These are phyloP conservation scores for Petasospora fabianii DNA, from an alignment of 1,139 yeast genomes.

Conservation along the genomic window DNA sequence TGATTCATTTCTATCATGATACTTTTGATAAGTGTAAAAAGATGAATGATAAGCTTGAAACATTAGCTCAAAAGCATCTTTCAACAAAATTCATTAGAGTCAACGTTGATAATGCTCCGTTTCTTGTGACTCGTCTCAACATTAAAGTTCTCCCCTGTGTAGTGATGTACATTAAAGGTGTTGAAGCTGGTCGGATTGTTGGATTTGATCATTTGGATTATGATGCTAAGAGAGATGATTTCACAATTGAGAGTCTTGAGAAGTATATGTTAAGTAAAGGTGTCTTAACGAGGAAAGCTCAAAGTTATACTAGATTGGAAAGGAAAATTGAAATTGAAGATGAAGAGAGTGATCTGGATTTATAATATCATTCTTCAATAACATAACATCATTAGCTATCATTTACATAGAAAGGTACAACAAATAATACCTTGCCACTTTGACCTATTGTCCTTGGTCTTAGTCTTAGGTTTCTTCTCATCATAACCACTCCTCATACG, in stretches of 20 bases:
- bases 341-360: constrained; percentile 41
- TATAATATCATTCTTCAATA: constrained; percentile 19
- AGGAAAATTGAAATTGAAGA: constrained; percentile 23
- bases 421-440: too few species aligned
- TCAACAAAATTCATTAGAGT: constrained; percentile 51
- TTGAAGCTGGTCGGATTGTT: constrained; percentile 53
- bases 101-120: constrained; percentile 67
- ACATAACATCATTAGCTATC: not conserved
- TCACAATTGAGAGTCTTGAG: constrained; percentile 46
- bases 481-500: not conserved
- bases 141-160: constrained; percentile 72
- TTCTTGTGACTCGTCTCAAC: constrained; percentile 57
- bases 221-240: constrained; percentile 35
- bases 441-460: too few species aligned
- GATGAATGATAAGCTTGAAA: constrained; percentile 47
- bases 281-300: constrained; percentile 26
- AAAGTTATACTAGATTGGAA: constrained; percentile 18
- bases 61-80: constrained; percentile 56
- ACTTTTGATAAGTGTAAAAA: constrained; percentile 55
- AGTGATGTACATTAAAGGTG: constrained; percentile 56
- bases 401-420: not conserved
- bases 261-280: constrained; percentile 32
- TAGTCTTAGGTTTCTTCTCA: too few species aligned
- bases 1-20: constrained; percentile 66
- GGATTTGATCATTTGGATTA: constrained; percentile 62